These are phyloP conservation scores for Backusella circina DNA, from an alignment of 192 early-diverging fungal species.

Conservation along the genomic window DNA sequence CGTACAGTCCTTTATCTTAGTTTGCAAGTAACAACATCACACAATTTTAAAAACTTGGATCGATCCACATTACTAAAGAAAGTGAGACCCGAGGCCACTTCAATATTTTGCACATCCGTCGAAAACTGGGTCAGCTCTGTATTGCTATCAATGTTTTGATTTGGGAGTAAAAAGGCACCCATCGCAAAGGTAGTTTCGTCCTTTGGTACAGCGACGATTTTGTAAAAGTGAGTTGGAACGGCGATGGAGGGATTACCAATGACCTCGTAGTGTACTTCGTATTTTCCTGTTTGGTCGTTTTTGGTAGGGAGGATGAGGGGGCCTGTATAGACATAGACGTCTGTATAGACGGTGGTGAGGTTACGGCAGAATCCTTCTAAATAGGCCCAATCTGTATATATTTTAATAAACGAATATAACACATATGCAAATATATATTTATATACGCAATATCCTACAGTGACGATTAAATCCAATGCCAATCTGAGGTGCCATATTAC, in stretches of 20 bases:
- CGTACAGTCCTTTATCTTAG: background rate
- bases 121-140: constrained; percentile 62
- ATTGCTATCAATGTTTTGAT: constrained; percentile 57
- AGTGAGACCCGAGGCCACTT: constrained; percentile 60
- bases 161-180: constrained; percentile 80
- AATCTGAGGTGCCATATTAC: constrained; percentile 28
- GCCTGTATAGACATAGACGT: constrained; percentile 55
- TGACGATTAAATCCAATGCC: constrained; percentile 52
- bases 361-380: constrained; percentile 47
- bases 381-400: constrained; percentile 57
- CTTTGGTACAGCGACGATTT: constrained; percentile 26
- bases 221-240: constrained; percentile 66
- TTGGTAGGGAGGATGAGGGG: constrained; percentile 47
- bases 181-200: constrained; percentile 41
- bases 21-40: constrained; percentile 3
- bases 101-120: constrained; percentile 65
- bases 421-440: background rate
- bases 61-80: constrained; percentile 43
- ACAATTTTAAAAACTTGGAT: constrained; percentile 2
- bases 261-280: constrained; percentile 3
- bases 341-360: constrained; percentile 40
- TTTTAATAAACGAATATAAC: too few relatives aligned
- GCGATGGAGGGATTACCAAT: constrained; percentile 37
- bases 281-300: background rate
- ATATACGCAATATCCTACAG: constrained; percentile 10